These are phyloP conservation scores for Liquidambar formosana DNA, from an alignment of 164 flowering plant genomes.

Conservation along the genomic window DNA sequence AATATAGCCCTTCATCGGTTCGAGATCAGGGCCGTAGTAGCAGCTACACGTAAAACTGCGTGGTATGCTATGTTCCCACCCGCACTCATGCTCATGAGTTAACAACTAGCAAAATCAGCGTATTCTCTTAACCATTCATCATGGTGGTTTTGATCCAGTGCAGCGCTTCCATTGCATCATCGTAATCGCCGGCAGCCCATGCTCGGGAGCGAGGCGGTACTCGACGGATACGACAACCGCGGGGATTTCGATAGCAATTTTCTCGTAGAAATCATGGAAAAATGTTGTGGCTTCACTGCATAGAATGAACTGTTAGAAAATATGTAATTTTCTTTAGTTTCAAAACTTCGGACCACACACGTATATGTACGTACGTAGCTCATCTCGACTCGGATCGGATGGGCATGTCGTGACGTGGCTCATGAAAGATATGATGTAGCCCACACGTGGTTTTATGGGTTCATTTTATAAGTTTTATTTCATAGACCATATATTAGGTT, in stretches of 20 bases:
- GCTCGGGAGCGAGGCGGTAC: conserved; percentile 68
- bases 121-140: conserved; percentile 23
- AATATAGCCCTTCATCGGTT: conserved; percentile 32
- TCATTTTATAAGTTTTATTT: no score
- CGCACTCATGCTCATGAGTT: conserved; percentile 28
- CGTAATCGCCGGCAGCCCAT: conserved; percentile 61
- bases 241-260: conserved; percentile 17
- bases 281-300: conserved; percentile 18
- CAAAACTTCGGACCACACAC: no score
- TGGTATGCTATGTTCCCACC: conserved; percentile 34
- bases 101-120: conserved; percentile 22
- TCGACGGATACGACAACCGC: conserved; percentile 33
- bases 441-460: no score
- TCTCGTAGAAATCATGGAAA: conserved; percentile 27
- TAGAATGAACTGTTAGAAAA: conserved; percentile 41
- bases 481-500: no score
- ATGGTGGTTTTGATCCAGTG: no score
- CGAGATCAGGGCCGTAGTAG: conserved; percentile 7
- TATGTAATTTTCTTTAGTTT: no score
- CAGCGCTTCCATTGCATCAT: conserved; percentile 52
- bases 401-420: no score
- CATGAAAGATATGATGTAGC: no score
- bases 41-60: conserved; percentile 11
- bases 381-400: no score
- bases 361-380: no score